phyloP scores from a whole-genome alignment of 1,284 basidiomycete genomes.

The Chalciporus sp. region DNA sequence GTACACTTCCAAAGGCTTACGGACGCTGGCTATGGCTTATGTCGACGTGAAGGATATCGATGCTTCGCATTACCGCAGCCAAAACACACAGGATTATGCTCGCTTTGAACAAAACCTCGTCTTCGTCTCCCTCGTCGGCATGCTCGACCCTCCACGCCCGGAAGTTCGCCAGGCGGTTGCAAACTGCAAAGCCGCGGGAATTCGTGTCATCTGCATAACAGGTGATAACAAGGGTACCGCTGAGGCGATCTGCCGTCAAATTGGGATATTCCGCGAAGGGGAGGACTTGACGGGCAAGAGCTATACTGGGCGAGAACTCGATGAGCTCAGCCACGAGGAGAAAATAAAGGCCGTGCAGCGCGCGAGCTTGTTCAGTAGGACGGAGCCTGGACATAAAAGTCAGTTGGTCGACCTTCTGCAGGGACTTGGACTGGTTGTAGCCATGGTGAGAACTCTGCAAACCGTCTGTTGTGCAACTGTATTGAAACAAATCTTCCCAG shows the following conservation, averaged over 20 bases:
- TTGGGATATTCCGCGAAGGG: constrained; percentile 86
- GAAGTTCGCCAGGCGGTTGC: constrained; percentile 89
- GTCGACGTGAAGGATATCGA: constrained; percentile 79
- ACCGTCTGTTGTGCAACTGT: constrained; percentile 3
- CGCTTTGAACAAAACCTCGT: constrained; percentile 90
- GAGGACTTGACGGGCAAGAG: constrained; percentile 91
- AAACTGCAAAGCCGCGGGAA: constrained; percentile 91
- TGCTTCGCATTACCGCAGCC: constrained; percentile 76
- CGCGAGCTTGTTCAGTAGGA: constrained; percentile 90
- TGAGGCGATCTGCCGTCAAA: constrained; percentile 94
- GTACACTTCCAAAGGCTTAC: constrained; percentile 84
- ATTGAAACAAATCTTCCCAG: constrained; percentile 40
- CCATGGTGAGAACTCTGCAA: constrained; percentile 71
- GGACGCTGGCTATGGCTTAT: constrained; percentile 91
- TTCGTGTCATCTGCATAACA: constrained; percentile 96
- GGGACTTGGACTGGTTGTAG: constrained; percentile 90
- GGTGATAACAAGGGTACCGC: constrained; percentile 99
- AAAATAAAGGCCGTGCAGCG: constrained; percentile 85
- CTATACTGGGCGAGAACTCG: constrained; percentile 93
- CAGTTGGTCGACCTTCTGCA: constrained; percentile 97
- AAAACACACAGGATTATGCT: constrained; percentile 80
- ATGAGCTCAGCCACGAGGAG: constrained; percentile 77
- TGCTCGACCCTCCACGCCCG: constrained; percentile 97
- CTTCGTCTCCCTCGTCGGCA: constrained; percentile 95
- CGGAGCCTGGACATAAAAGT: constrained; percentile 94